phyloP scores from a whole-genome alignment of 73 alveolate genomes.

The Paramecium pentaurelia region DNA sequence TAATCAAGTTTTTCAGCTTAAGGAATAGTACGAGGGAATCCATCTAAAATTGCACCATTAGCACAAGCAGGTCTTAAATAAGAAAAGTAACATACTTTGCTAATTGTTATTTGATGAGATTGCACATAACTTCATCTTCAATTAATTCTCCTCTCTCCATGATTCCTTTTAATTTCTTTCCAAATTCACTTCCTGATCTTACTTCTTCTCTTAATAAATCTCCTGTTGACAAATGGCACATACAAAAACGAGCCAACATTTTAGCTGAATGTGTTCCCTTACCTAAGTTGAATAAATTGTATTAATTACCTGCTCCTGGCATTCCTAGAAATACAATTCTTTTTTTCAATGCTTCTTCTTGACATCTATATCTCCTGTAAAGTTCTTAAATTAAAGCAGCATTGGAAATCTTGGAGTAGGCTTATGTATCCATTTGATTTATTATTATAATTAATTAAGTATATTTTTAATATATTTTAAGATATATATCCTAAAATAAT shows the following conservation, averaged over 20 bases:
- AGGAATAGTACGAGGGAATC: slow-evolving; percentile 80
- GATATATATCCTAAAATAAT: not conserved
- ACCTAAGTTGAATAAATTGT: not conserved
- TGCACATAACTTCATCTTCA: slow-evolving; percentile 77
- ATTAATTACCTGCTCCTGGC: slow-evolving; percentile 43
- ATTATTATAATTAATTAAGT: not conserved
- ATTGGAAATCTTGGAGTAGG: slow-evolving; percentile 16
- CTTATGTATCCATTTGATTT: slow-evolving; percentile 1
- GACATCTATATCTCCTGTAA: slow-evolving; percentile 40
- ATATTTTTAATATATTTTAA: not conserved
- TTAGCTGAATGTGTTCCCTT: slow-evolving; percentile 61
- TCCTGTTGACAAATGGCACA: slow-evolving; percentile 81
- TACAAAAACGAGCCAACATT: slow-evolving; percentile 47
- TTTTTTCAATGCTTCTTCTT: not conserved
- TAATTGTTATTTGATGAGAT: slow-evolving; percentile 56
- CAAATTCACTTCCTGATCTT: slow-evolving; percentile 77
- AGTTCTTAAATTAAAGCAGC: slow-evolving; percentile 21
- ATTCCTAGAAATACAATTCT: slow-evolving; percentile 30
- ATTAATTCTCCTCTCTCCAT: slow-evolving; percentile 85
- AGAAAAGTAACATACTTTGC: not conserved
- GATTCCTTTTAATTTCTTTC: slow-evolving; percentile 75
- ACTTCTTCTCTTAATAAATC: slow-evolving; percentile 83
- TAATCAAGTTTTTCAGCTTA: slow-evolving; percentile 76
- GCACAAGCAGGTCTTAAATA: slow-evolving; percentile 77
- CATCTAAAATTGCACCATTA: slow-evolving; percentile 81